Conservation (phyloP, 177 flowering plant genomes). For the Vitis hybrid region DNA sequence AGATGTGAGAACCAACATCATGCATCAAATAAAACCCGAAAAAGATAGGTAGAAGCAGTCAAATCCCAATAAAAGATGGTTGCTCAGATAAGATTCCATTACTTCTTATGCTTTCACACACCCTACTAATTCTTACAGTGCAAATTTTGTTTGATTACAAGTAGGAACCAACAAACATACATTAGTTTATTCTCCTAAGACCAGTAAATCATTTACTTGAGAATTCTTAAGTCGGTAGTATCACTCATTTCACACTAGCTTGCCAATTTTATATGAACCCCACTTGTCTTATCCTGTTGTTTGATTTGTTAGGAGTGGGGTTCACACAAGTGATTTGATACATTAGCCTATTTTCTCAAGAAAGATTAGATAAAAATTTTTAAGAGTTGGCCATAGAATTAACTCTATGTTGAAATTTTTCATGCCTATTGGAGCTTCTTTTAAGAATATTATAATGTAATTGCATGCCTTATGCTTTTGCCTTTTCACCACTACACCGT, state of each 20-base stretch:
- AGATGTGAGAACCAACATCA: no score
- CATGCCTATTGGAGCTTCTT: not conserved
- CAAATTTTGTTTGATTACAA: not conserved
- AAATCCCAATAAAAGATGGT: not conserved
- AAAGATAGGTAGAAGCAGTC: not conserved
- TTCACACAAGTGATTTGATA: not conserved
- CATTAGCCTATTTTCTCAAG: not conserved
- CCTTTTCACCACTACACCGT: no score
- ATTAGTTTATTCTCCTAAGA: not conserved
- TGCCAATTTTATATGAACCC: not conserved
- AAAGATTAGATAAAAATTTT: no score
- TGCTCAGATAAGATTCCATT: not conserved
- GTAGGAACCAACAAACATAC: not conserved
- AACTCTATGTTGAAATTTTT: not conserved
- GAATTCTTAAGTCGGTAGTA: not conserved
- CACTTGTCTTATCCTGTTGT: constrained; percentile 3
- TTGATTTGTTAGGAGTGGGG: not conserved
- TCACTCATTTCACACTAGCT: constrained; percentile 18
- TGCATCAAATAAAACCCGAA: not conserved
- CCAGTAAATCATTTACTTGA: not conserved
- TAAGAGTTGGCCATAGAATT: not conserved
- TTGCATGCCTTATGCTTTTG: no score
- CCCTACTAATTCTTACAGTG: not conserved
- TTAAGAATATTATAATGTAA: no score
- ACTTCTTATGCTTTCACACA: constrained; percentile 1